Evolutionary conservation across 75 land plant species (phyloP).

Genomic region (Cupressus sempervirens): DNA sequence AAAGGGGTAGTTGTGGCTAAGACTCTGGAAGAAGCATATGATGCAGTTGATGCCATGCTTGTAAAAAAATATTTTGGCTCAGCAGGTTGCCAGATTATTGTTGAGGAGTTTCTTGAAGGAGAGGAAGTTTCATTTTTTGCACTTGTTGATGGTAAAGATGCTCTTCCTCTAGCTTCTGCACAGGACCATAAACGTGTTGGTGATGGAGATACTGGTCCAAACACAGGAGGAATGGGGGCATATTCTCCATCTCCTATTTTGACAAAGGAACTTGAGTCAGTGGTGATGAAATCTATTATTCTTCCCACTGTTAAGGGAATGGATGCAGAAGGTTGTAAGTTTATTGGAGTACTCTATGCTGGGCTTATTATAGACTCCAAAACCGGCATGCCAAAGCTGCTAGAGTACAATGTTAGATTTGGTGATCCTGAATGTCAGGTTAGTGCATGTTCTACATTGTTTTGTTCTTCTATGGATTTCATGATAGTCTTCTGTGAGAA

Average conservation of each 20-base stretch:
- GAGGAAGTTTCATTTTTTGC: conserved; percentile 98
- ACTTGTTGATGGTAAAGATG: conserved; percentile 90
- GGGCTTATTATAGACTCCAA: conserved; percentile 94
- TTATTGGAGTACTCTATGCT: conserved; percentile 90
- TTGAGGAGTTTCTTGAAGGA: conserved; percentile 93
- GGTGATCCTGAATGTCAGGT: conserved; percentile 99
- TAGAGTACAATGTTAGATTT: conserved; percentile 97
- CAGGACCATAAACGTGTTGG: conserved; percentile 99
- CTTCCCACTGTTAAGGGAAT: conserved; percentile 91
- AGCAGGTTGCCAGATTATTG: conserved; percentile 77
- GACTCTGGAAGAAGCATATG: conserved; percentile 77
- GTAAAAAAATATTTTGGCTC: conserved; percentile 66
- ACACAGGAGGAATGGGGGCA: conserved; percentile 99
- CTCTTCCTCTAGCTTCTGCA: conserved; percentile 87
- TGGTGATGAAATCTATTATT: conserved; percentile 86
- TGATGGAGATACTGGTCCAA: conserved; percentile 96
- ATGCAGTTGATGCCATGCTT: conserved; percentile 87
- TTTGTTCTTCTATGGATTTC: background rate
- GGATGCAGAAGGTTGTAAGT: conserved; percentile 88
- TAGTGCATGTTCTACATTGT: conserved; percentile 2
- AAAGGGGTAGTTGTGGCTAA: conserved; percentile 95
- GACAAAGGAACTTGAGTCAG: conserved; percentile 57
- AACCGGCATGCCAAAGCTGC: conserved; percentile 82
- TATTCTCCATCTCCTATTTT: conserved; percentile 93
- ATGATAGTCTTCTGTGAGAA: background rate